Base-by-base conservation (phyloP, 2,329 filamentous ascomycete species). In the Penicillium freii region DNA sequence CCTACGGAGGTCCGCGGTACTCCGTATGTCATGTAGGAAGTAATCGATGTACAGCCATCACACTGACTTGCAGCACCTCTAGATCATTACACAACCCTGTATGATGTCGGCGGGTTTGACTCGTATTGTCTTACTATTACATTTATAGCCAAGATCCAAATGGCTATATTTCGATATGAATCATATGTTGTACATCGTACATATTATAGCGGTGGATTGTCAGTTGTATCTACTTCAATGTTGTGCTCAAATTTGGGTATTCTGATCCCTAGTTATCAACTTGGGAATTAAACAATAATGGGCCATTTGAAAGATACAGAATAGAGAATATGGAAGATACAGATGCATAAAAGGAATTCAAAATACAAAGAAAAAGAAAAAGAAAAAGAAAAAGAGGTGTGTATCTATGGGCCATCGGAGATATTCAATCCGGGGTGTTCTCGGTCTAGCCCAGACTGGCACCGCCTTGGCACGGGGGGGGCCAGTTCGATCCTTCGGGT, bases 31-130 rank as follows among this genome's bases (percentile, higher is more conserved):
- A 33, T 33, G 43, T 57, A 36, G 57, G 42, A 38, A 33, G 29
- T 48, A 43, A 42, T 36, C 33, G 40, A 59, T 55, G 45, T 38
- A 55, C 51, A 56, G 54, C 36, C 34, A 36, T 53, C 60, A 55
- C 57, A 53, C 47, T 42, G 49, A 63, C 58, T 54, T 55, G 50
- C 60, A 51, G 42, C 39, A 38, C 51, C 51, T 57, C 38, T 43
- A 19, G 51, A 42, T 40, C n/a, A 45, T 38, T 59, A 59, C 63
- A 57, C 52, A 48, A 58, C 52, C 47, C 38, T 47, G 45, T 56
- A 33, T 27, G 43, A 45, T 47, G 5, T 47, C 51, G 34, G 51
- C 25, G 25, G 34, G 23, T 34, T 44, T 45, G 25, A 47, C 21
- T 36, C 15, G 29, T 34, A 25, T 34, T 23, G 6, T n/a, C 13